Percentiles rank a stretch among this genome's conserved stretches.
These are phyloP conservation scores for Clonostachys rhizophaga DNA, from an alignment of 2,329 filamentous ascomycete genomes.

Conservation along the genomic window DNA sequence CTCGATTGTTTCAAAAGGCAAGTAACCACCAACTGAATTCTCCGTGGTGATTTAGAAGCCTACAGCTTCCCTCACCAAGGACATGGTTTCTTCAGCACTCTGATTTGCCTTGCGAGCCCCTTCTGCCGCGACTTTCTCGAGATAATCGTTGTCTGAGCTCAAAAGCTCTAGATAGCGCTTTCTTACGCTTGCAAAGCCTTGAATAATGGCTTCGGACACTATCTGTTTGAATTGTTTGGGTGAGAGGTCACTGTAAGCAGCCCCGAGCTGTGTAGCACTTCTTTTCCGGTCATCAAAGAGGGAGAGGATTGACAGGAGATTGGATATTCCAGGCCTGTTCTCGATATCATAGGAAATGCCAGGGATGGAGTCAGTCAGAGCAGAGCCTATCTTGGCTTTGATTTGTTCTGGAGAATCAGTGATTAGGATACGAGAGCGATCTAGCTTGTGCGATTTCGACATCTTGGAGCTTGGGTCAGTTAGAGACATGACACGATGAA, in stretches of 20 bases:
- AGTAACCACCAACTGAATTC: too few relatives aligned
- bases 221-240: slow-evolving; percentile 38
- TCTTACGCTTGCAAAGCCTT: slow-evolving; percentile 48
- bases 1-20: too few relatives aligned
- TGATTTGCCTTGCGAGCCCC: slow-evolving; percentile 57
- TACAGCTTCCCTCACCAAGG: slow-evolving; percentile 42
- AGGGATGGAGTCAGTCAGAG: slow-evolving; percentile 70
- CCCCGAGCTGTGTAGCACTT: slow-evolving; percentile 32
- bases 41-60: slow-evolving; percentile 29
- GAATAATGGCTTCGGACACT: slow-evolving; percentile 53
- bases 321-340: slow-evolving; percentile 76
- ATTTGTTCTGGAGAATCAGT: slow-evolving; percentile 67
- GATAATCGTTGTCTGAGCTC: slow-evolving; percentile 36
- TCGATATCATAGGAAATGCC: slow-evolving; percentile 68
- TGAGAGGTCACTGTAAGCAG: slow-evolving; percentile 26
- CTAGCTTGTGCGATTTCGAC: slow-evolving; percentile 80
- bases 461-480: slow-evolving; percentile 77
- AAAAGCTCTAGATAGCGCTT: slow-evolving; percentile 51
- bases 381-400: slow-evolving; percentile 61
- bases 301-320: slow-evolving; percentile 76
- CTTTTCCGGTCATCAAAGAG: slow-evolving; percentile 51
- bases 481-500: slow-evolving; percentile 87
- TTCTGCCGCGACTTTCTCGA: slow-evolving; percentile 52
- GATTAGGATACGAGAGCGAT: slow-evolving; percentile 75
- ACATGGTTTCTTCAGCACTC: slow-evolving; percentile 57